A percentile compares a stretch with the other conserved stretches of the same genome.
Evolutionary conservation across 352 stramenopile genomes (phyloP).

Genomic region (Blastocystis sp.): DNA sequence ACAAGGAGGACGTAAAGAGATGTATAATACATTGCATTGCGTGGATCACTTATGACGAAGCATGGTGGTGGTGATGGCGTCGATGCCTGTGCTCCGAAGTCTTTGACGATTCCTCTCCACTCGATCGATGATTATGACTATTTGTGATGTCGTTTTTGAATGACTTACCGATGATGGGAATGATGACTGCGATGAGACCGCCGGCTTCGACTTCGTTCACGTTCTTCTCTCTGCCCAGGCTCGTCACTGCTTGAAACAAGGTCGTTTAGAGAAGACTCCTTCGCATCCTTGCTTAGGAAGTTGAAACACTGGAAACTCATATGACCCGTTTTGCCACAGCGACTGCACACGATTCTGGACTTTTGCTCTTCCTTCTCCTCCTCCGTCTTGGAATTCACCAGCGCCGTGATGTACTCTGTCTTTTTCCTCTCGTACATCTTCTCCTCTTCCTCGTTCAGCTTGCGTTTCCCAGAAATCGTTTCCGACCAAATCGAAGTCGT

Average conservation of each 20-base stretch:
- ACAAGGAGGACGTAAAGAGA: background rate
- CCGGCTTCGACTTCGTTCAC: constrained; percentile 33
- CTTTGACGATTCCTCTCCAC: background rate
- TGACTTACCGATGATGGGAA: background rate
- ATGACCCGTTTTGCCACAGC: constrained; percentile 61
- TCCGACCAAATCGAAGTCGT: constrained; percentile 67
- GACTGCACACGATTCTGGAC: constrained; percentile 47
- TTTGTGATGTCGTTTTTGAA: constrained; percentile 14
- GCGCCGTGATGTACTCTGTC: constrained; percentile 37
- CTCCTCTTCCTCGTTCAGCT: constrained; percentile 31
- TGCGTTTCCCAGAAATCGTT: constrained; percentile 47
- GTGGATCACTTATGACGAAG: background rate
- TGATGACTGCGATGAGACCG: background rate
- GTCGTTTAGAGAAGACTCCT: constrained; percentile 5
- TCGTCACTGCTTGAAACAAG: constrained; percentile 25
- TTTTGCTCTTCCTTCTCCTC: constrained; percentile 29
- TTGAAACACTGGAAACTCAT: constrained; percentile 72
- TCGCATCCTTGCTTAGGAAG: constrained; percentile 23
- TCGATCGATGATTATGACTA: constrained; percentile 24
- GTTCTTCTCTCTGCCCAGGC: constrained; percentile 6
- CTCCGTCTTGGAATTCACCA: constrained; percentile 2
- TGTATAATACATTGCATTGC: constrained; percentile 36
- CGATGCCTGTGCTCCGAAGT: constrained; percentile 4
- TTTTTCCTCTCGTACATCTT: constrained; percentile 36
- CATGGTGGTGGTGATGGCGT: constrained; percentile 3